phyloP scores from a whole-genome alignment of 1,284 basidiomycete genomes.

The Ceratobasidium sp. region DNA sequence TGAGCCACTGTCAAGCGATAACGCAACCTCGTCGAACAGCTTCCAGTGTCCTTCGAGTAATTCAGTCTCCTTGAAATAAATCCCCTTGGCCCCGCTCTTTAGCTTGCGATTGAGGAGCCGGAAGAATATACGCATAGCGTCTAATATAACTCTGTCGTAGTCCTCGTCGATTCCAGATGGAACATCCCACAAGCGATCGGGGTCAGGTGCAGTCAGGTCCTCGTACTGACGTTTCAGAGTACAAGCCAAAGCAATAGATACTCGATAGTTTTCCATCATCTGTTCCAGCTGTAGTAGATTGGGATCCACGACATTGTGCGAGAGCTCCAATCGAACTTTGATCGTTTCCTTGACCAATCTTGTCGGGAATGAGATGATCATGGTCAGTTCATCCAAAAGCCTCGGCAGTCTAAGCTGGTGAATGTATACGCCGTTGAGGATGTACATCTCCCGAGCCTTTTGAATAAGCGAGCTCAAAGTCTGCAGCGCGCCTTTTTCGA shows the following conservation, averaged over 20 bases:
- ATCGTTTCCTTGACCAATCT: constrained; percentile 92
- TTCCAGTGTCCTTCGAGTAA: constrained; percentile 96
- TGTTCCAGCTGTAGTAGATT: constrained; percentile 93
- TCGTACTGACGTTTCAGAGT: constrained; percentile 95
- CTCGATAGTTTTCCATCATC: constrained; percentile 91
- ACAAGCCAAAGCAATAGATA: constrained; percentile 92
- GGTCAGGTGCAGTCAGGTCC: constrained; percentile 85
- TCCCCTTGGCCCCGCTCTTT: constrained; percentile 88
- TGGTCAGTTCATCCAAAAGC: constrained; percentile 91
- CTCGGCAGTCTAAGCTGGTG: constrained; percentile 88
- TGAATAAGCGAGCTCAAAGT: constrained; percentile 88
- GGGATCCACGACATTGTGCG: constrained; percentile 87
- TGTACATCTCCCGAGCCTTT: constrained; percentile 87
- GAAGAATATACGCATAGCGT: constrained; percentile 92
- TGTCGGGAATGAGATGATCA: constrained; percentile 94
- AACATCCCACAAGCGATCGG: constrained; percentile 86
- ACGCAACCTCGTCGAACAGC: constrained; percentile 92
- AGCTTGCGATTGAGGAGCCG: constrained; percentile 94
- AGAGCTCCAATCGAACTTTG: constrained; percentile 89
- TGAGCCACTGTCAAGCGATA: constrained; percentile 89
- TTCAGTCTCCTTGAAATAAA: constrained; percentile 98
- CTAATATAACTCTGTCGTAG: constrained; percentile 89
- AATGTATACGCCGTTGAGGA: constrained; percentile 77
- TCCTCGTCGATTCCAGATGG: constrained; percentile 87
- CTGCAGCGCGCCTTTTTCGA: constrained; percentile 91